Evolutionary conservation across 192 early-diverging fungal genomes (phyloP).

Genomic region (Coemansia guatemalensis): DNA sequence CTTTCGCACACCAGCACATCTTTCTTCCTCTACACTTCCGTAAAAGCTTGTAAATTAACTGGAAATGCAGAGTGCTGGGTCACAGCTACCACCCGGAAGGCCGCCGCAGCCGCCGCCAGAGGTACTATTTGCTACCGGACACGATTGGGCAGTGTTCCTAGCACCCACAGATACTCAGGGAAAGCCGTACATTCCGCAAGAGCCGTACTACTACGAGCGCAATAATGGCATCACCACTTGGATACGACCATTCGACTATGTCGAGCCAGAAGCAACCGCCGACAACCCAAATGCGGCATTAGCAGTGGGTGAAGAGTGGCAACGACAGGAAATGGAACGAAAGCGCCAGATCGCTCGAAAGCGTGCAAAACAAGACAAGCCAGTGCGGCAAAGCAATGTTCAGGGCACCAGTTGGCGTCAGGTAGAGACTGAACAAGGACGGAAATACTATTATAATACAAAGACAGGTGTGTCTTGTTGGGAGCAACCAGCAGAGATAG

Average conservation of each 20-base stretch:
- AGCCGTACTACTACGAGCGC: conserved; percentile 47
- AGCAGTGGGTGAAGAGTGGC: conserved; percentile 20
- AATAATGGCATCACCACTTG: conserved; percentile 43
- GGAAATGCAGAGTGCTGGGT: no score
- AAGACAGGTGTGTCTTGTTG: conserved; percentile 20
- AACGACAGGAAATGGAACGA: conserved; percentile 5
- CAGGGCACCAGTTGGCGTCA: conserved; percentile 9
- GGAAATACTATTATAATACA: conserved; percentile 36
- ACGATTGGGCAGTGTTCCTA: conserved; percentile 46
- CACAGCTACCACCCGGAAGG: neutral
- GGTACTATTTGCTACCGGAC: conserved; percentile 13
- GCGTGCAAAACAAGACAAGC: conserved; percentile 27
- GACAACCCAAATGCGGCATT: conserved; percentile 10
- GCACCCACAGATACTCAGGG: conserved; percentile 14
- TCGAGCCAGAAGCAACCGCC: conserved; percentile 1
- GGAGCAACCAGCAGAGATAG: conserved; percentile 20
- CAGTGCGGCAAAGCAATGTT: neutral
- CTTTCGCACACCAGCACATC: no score
- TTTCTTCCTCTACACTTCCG: no score
- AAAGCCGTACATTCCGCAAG: conserved; percentile 14
- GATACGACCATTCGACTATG: conserved; percentile 48
- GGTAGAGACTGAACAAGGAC: conserved; percentile 36
- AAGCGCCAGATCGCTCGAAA: conserved; percentile 2
- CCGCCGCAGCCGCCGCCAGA: conserved; percentile 8
- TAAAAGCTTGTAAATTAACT: no score